Evolutionary conservation across 169 alveolate species (phyloP).

Genomic region (Cryptosporidium bovis): DNA sequence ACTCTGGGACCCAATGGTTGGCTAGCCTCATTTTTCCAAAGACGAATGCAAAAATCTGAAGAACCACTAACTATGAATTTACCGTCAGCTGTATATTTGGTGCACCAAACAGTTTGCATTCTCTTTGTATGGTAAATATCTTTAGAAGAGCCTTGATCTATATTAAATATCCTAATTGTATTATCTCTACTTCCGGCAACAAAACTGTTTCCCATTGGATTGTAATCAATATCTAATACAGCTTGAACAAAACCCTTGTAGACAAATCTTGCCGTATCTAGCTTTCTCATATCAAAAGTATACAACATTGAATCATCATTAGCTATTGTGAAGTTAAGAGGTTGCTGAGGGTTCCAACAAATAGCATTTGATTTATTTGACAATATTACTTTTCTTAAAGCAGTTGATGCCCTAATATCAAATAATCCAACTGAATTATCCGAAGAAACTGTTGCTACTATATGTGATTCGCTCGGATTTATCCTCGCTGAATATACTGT

Average conservation of each 20-base stretch:
- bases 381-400: slow-evolving; percentile 88
- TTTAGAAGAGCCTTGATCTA: slow-evolving; percentile 91
- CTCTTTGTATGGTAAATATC: slow-evolving; percentile 97
- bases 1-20: slow-evolving; percentile 82
- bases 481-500: slow-evolving; percentile 89
- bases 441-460: slow-evolving; percentile 90
- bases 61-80: slow-evolving; percentile 95
- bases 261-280: slow-evolving; percentile 91
- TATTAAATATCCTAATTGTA: slow-evolving; percentile 94
- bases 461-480: slow-evolving; percentile 91
- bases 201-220: slow-evolving; percentile 97
- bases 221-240: slow-evolving; percentile 93
- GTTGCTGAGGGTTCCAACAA: slow-evolving; percentile 98
- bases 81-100: slow-evolving; percentile 93
- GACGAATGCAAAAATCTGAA: slow-evolving; percentile 96
- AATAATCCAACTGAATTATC: slow-evolving; percentile 88
- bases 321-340: slow-evolving; percentile 95
- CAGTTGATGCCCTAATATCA: slow-evolving; percentile 92
- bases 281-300: slow-evolving; percentile 97
- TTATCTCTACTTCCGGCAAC: slow-evolving; percentile 97
- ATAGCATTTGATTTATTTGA: slow-evolving; percentile 92
- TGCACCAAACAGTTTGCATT: slow-evolving; percentile 93
- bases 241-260: slow-evolving; percentile 94
- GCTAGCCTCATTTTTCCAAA: slow-evolving; percentile 95
- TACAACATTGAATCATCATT: slow-evolving; percentile 97